A percentile compares a stretch with the other conserved stretches of the same genome.
phyloP scores from a whole-genome alignment of 495 filamentous ascomycete genomes.

The Penicilliopsis zonata region DNA sequence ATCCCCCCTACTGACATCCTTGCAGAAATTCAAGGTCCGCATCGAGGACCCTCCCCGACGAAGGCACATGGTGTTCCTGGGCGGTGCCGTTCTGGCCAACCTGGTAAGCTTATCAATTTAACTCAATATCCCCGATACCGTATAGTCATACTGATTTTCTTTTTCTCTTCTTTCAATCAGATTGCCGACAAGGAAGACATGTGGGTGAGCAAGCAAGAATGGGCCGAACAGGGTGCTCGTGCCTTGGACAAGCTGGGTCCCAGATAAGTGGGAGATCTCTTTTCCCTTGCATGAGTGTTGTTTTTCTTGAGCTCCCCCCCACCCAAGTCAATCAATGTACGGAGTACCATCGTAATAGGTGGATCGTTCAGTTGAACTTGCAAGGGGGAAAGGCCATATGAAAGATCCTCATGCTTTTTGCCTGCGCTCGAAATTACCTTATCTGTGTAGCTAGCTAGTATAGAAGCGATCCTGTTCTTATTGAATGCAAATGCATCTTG shows the following conservation, averaged over 20 bases:
- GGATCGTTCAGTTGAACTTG: too few species aligned
- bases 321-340: too few species aligned
- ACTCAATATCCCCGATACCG: background rate
- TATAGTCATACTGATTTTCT: too few species aligned
- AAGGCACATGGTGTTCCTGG: slow-evolving; percentile 97
- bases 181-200: slow-evolving; percentile 98
- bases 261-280: slow-evolving; percentile 40
- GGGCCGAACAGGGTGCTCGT: slow-evolving; percentile 84
- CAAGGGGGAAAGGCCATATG: too few species aligned
- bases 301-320: too few species aligned
- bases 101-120: slow-evolving; percentile 43
- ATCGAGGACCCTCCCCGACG: slow-evolving; percentile 95
- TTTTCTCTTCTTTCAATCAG: slow-evolving; percentile 16
- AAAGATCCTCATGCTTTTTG: too few species aligned
- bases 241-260: slow-evolving; percentile 85
- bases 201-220: slow-evolving; percentile 97
- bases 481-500: background rate
- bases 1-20: too few species aligned
- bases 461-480: slow-evolving; percentile 2
- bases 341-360: too few species aligned
- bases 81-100: slow-evolving; percentile 92
- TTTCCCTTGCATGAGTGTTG: too few species aligned
- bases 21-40: slow-evolving; percentile 94
- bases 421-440: too few species aligned
- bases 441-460: slow-evolving; percentile 5